These are phyloP conservation scores for Tolypocladium inflatum DNA, from an alignment of 2,329 filamentous ascomycete species.

Conservation along the genomic window DNA sequence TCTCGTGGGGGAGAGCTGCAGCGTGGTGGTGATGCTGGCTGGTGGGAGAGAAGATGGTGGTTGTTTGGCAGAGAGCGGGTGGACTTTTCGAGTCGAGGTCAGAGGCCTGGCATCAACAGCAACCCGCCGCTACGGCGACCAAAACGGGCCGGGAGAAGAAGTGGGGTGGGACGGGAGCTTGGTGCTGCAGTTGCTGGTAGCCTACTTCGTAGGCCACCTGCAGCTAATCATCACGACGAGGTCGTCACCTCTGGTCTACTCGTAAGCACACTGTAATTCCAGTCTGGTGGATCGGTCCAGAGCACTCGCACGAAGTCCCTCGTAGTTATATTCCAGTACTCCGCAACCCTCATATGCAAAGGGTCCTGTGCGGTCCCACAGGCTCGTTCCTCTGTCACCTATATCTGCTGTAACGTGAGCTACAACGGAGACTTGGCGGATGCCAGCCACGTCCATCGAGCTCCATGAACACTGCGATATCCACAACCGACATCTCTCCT, in stretches of 20 bases:
- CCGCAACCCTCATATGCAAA: too few relatives aligned
- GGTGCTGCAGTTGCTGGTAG: background rate
- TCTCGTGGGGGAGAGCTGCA: slow-evolving; percentile 8
- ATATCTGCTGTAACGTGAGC: background rate
- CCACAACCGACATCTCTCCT: background rate
- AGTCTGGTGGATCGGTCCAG: too few relatives aligned
- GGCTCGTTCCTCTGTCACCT: too few relatives aligned
- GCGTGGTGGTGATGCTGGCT: slow-evolving; percentile 8
- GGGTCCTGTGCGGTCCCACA: too few relatives aligned
- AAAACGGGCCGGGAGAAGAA: background rate
- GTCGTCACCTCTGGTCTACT: background rate
- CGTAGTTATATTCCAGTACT: too few relatives aligned
- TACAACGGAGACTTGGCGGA: background rate
- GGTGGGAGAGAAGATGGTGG: background rate
- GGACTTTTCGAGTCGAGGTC: background rate
- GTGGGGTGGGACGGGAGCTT: background rate
- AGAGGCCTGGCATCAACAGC: background rate
- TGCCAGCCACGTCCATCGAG: too few relatives aligned
- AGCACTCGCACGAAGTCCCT: background rate
- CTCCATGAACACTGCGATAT: background rate
- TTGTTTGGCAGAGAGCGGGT: background rate
- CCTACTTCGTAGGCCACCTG: too few relatives aligned
- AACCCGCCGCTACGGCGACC: background rate
- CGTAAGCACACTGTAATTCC: background rate
- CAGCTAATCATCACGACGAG: background rate